Evolutionary conservation across 2,329 filamentous ascomycete genomes (phyloP).

Genomic region (Colletotrichum sidae): DNA sequence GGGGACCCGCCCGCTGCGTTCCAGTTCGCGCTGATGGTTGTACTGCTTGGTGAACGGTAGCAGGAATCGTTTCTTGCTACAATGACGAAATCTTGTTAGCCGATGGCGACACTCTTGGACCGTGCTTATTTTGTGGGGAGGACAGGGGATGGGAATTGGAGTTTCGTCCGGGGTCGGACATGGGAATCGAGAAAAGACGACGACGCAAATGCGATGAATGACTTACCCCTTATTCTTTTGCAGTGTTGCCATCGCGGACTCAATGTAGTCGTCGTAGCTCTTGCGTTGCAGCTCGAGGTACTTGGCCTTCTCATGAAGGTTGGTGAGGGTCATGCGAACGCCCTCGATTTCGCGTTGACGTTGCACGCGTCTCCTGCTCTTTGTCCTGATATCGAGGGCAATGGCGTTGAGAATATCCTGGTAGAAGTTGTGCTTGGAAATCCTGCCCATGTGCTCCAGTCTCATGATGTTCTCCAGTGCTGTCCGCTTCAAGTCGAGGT

Average conservation of each 20-base stretch:
- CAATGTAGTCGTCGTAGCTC: conserved; percentile 99
- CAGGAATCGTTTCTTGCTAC: conserved; percentile 88
- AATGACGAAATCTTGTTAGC: conserved; percentile 42
- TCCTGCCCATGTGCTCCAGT: conserved; percentile 87
- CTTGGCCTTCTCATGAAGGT: conserved; percentile 85
- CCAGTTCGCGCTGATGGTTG: conserved; percentile 96
- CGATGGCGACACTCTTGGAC: conserved; percentile 26
- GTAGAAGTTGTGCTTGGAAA: conserved; percentile 91
- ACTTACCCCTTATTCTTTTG: conserved; percentile 93
- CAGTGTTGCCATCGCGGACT: conserved; percentile 96
- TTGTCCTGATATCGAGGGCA: conserved; percentile 94
- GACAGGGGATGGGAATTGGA: background rate
- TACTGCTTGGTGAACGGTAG: conserved; percentile 98
- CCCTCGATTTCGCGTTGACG: conserved; percentile 91
- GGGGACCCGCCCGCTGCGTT: conserved; percentile 87
- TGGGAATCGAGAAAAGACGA: background rate
- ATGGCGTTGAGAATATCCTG: conserved; percentile 99
- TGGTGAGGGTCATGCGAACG: conserved; percentile 78
- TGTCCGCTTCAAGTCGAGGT: conserved; percentile 91
- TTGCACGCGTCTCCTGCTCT: conserved; percentile 92
- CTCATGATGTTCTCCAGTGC: conserved; percentile 94
- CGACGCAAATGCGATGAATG: background rate
- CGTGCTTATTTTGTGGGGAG: conserved; percentile 33
- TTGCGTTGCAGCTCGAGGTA: conserved; percentile 96
- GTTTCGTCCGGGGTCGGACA: conserved; percentile 14